phyloP scores from a whole-genome alignment of 2,329 filamentous ascomycete genomes.

The Arthroderma sp. region DNA sequence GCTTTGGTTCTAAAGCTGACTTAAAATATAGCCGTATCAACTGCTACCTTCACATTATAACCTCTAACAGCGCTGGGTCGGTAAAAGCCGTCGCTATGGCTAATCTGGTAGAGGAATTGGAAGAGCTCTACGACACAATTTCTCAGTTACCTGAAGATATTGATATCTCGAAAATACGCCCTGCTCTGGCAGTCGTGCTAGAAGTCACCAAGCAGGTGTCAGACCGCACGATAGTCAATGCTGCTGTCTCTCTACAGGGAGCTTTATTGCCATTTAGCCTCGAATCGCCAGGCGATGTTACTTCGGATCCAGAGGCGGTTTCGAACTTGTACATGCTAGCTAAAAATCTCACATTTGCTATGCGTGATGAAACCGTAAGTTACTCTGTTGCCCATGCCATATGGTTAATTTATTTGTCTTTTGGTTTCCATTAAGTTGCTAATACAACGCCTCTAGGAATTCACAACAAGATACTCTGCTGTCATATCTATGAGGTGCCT shows the following conservation, averaged over 20 bases:
- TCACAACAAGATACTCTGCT: conserved; percentile 27
- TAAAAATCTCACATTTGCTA: conserved; percentile 24
- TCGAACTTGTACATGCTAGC: conserved; percentile 20
- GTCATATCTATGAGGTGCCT: conserved; percentile 23
- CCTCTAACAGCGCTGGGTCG: conserved; percentile 14
- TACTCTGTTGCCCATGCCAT: not conserved
- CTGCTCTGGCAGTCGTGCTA: not conserved
- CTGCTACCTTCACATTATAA: conserved; percentile 22
- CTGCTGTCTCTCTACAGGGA: conserved; percentile 25
- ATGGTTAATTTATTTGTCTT: not conserved
- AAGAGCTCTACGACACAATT: conserved; percentile 15
- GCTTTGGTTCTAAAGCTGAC: conserved; percentile 13
- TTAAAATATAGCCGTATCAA: conserved; percentile 16
- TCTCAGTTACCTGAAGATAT: conserved; percentile 12
- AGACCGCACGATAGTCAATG: conserved; percentile 23
- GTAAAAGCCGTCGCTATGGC: conserved; percentile 20
- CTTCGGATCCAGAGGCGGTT: conserved; percentile 10
- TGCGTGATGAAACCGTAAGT: conserved; percentile 31
- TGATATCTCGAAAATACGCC: conserved; percentile 2
- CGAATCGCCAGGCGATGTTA: conserved; percentile 6
- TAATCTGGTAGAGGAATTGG: conserved; percentile 23
- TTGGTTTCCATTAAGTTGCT: not conserved
- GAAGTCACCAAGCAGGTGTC: not conserved
- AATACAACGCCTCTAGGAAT: conserved; percentile 19
- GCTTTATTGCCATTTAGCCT: conserved; percentile 22